Evolutionary conservation across 2,329 filamentous ascomycete genomes (phyloP), one percentile per base, ranked within the genome.

Genomic region (Coniochaeta sp.): DNA sequence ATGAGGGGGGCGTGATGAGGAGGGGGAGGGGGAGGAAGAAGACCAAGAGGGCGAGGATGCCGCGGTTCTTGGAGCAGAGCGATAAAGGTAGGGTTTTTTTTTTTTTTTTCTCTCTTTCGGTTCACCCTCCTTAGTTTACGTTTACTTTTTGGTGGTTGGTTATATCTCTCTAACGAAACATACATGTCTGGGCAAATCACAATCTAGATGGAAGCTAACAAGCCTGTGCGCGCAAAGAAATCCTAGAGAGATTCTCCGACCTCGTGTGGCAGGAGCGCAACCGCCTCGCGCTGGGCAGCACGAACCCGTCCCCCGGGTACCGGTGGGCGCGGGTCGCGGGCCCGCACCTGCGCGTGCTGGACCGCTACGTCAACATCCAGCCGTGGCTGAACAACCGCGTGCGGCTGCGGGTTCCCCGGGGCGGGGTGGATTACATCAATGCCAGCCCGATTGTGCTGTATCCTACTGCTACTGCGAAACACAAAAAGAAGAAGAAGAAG

Each of bases 331-430:
- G 87, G 59, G 80, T 89, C 57, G 75, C 74, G 30, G 79, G 81
- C 26, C 77, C 83, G 9, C 80, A 84, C 55, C 77, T 85, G 63
- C 79, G 79, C 61, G 72, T 75, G 38, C 83, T 93, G 65, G 96
- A 98, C 73, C 87, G 95, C 59, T 99, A 98, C 75, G 73, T 81
- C 59, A 96, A 98, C 70, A 91, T 99, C 64, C 89, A 93, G 70
- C 91, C 93, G 0, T 99, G 90, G 86, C 87, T 89, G 63, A 87
- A 90, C 70, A 96, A 96, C 69, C 87, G 95, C 40, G 82, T 99
- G 60, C 88, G 85, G 71, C 83, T 99, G 19, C 81, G 83, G 42
- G 93, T 97, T 1, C 87, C 90, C 1, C 82, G 89, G 17, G 88
- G 84, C 40, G 78, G 85, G 63, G 82, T 87, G 62, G 88, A 93